Percentiles rank a stretch among this genome's conserved stretches.
Conservation (phyloP, 2,329 filamentous ascomycete species). For the Exophiala calicioides region DNA sequence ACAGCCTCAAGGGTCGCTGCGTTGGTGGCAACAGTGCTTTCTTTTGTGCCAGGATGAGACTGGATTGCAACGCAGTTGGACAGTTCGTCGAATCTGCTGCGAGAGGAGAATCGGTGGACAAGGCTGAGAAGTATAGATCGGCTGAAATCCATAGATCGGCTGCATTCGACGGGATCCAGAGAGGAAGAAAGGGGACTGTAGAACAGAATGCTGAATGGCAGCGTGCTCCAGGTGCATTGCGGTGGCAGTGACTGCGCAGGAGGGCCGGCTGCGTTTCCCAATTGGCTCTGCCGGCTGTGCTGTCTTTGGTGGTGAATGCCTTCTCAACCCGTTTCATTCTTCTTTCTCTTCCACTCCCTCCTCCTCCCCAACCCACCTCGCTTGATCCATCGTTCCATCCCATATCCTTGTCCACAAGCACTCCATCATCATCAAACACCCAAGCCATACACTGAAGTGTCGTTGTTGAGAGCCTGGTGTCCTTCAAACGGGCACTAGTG, state of each 20-base stretch:
- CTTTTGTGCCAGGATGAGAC: no score
- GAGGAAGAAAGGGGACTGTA: no score
- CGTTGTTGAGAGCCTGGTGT: conserved; percentile 1
- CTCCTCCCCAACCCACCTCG: no score
- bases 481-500: conserved; percentile 4
- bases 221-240: conserved; percentile 1
- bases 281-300: conserved; percentile 3
- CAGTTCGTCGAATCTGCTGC: no score
- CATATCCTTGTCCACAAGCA: conserved; percentile 8
- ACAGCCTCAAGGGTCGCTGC: no score
- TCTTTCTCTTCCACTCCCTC: conserved; percentile 14
- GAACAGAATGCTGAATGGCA: no score
- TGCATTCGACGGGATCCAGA: no score
- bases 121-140: no score
- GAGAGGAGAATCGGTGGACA: no score
- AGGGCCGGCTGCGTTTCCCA: conserved; percentile 16
- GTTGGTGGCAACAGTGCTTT: no score
- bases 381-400: conserved; percentile 16
- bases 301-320: conserved; percentile 5
- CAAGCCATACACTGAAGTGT: conserved; percentile 2
- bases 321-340: conserved; percentile 2
- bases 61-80: no score
- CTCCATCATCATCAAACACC: conserved; percentile 1
- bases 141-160: no score
- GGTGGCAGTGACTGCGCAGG: conserved; percentile 1